Evolutionary conservation across 768 basidiomycete species (phyloP).

Genomic region (Pleurotus platypus): DNA sequence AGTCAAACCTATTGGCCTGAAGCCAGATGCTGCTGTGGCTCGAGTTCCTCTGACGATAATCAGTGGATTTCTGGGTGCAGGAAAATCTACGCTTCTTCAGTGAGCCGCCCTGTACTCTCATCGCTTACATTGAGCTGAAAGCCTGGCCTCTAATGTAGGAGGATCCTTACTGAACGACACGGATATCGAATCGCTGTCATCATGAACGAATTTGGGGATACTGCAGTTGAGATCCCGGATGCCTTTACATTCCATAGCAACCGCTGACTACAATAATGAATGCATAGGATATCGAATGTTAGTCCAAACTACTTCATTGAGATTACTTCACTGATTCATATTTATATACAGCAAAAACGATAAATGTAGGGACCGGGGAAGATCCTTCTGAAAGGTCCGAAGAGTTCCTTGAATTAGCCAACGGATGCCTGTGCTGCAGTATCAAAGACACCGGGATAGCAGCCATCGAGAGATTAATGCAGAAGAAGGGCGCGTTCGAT

Average conservation of each 20-base stretch:
- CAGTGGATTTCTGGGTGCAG: constrained; percentile 91
- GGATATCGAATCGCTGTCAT: constrained; percentile 97
- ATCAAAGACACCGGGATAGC: constrained; percentile 92
- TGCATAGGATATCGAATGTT: constrained; percentile 87
- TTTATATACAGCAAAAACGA: constrained; percentile 63
- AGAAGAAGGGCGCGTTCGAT: constrained; percentile 84
- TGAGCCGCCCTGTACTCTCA: constrained; percentile 25
- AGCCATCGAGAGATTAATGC: constrained; percentile 91
- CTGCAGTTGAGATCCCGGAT: constrained; percentile 54
- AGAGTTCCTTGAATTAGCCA: constrained; percentile 89
- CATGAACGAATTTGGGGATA: constrained; percentile 98
- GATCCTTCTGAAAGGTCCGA: constrained; percentile 66
- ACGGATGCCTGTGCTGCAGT: constrained; percentile 98
- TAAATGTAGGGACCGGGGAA: constrained; percentile 72
- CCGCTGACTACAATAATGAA: background rate
- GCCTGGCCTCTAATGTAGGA: constrained; percentile 31
- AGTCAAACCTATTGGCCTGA: constrained; percentile 2
- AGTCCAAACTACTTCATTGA: constrained; percentile 12
- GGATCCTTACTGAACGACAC: constrained; percentile 90
- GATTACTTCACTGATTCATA: background rate
- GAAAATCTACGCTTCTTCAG: constrained; percentile 91
- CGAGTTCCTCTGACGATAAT: constrained; percentile 89
- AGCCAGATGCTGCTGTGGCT: background rate
- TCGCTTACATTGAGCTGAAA: too few relatives aligned
- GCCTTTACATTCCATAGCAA: background rate